Percentiles rank a stretch among this genome's conserved stretches.
phyloP scores from a whole-genome alignment of 176 grass and related monocot species.

The Lolium rigidum region DNA sequence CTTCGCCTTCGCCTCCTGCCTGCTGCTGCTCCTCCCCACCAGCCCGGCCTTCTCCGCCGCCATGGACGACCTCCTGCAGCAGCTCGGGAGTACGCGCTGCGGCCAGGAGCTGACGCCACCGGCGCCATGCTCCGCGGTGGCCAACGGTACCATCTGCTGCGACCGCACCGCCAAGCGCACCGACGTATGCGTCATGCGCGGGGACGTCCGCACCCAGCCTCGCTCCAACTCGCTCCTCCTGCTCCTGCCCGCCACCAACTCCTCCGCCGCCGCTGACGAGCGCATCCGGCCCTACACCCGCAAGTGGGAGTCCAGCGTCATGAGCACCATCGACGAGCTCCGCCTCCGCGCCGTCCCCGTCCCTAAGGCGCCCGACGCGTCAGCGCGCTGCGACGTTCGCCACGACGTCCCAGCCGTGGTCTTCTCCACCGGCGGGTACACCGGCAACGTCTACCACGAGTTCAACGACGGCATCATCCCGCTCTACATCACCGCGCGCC shows the following conservation, averaged over 20 bases:
- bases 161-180: conserved; percentile 52
- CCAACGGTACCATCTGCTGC: conserved; percentile 51
- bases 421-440: conserved; percentile 89
- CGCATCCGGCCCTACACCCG: conserved; percentile 62
- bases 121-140: not conserved
- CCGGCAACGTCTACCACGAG: conserved; percentile 88
- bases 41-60: conserved; percentile 34
- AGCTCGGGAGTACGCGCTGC: not conserved
- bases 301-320: conserved; percentile 79
- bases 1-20: conserved; percentile 43
- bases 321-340: conserved; percentile 81
- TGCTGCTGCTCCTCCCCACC: conserved; percentile 35
- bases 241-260: not conserved
- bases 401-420: conserved; percentile 65
- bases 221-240: conserved; percentile 43
- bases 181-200: conserved; percentile 62
- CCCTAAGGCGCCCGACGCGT: too few species aligned
- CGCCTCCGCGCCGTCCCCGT: conserved; percentile 35
- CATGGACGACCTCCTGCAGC: conserved; percentile 48
- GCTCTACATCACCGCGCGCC: conserved; percentile 77
- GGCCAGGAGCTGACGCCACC: not conserved
- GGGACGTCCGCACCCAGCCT: conserved; percentile 47
- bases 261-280: conserved; percentile 11
- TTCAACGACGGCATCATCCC: conserved; percentile 87
- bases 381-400: conserved; percentile 54